Percentiles rank a stretch among this genome's conserved stretches.
These are phyloP conservation scores for Yamadazyma triangularis DNA, from an alignment of 1,139 yeast genomes.

Conservation along the genomic window DNA sequence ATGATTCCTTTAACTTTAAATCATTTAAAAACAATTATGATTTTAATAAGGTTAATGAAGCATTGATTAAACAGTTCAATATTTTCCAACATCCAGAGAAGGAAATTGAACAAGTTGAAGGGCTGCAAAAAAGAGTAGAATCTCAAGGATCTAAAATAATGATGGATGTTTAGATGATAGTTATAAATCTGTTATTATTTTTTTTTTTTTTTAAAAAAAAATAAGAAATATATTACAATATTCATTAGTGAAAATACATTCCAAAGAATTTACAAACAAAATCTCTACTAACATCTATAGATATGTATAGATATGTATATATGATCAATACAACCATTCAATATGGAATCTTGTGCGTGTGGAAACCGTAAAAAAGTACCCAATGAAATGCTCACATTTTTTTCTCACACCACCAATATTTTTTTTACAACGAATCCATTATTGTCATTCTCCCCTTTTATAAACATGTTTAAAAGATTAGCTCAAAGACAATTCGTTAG, in stretches of 20 bases:
- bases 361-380: not conserved
- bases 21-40: slow-evolving; percentile 5
- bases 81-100: not conserved
- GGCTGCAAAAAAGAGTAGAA: not conserved
- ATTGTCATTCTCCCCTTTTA: not conserved
- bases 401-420: slow-evolving; percentile 7
- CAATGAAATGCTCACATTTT: not conserved
- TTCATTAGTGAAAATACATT: no score
- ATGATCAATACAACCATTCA: no score
- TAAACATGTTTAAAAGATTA: slow-evolving; percentile 31
- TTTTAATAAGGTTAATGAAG: slow-evolving; percentile 6
- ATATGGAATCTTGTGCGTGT: not conserved
- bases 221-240: no score
- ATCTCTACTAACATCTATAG: no score
- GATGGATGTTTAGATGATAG: no score
- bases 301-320: no score
- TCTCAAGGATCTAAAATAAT: no score
- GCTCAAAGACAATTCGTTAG: slow-evolving; percentile 40
- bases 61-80: slow-evolving; percentile 1
- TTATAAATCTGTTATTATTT: no score
- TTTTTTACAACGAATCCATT: no score
- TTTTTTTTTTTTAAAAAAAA: no score
- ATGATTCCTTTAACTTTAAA: slow-evolving; percentile 18
- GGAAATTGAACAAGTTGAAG: slow-evolving; percentile 1
- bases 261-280: no score